phyloP scores from a whole-genome alignment of 2,329 filamentous ascomycete genomes.

The Lithohypha guttulata region DNA sequence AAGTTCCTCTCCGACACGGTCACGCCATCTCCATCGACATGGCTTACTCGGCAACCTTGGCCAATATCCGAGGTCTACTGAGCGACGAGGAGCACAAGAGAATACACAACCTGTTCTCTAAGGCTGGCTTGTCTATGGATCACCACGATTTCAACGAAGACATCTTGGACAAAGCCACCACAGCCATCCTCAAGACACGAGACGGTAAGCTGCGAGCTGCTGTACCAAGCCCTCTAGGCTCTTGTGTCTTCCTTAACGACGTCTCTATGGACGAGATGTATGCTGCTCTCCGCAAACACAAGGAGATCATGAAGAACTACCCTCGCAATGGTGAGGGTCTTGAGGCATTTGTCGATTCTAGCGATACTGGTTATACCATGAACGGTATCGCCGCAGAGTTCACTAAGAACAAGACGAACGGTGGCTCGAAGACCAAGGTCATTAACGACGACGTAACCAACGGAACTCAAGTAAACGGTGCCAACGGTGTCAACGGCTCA shows the following conservation, averaged over 20 bases:
- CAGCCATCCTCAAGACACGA: slow-evolving; percentile 60
- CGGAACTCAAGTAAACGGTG: too few species aligned
- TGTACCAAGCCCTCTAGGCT: slow-evolving; percentile 56
- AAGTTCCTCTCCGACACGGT: slow-evolving; percentile 58
- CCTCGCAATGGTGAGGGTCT: slow-evolving; percentile 55
- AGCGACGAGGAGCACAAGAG: slow-evolving; percentile 50
- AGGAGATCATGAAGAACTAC: slow-evolving; percentile 51
- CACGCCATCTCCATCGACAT: slow-evolving; percentile 68
- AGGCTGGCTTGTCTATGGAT: slow-evolving; percentile 61
- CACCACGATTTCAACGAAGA: slow-evolving; percentile 57
- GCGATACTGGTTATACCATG: slow-evolving; percentile 53
- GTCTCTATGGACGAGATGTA: slow-evolving; percentile 53
- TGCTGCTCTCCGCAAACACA: slow-evolving; percentile 50
- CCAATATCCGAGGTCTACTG: slow-evolving; percentile 51
- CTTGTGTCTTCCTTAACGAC: slow-evolving; percentile 59
- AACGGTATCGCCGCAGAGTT: slow-evolving; percentile 26
- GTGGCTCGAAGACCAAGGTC: slow-evolving; percentile 10
- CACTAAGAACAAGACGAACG: slow-evolving; percentile 18
- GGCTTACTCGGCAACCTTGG: slow-evolving; percentile 62
- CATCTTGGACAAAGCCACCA: slow-evolving; percentile 54
- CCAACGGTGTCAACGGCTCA: too few species aligned
- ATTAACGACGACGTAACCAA: slow-evolving; percentile 6
- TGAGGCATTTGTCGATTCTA: slow-evolving; percentile 58
- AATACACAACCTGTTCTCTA: slow-evolving; percentile 56
- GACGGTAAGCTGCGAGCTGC: slow-evolving; percentile 58